Evolutionary conservation across 1,139 yeast species (phyloP).

Genomic region (Protomyces pachydermus): DNA sequence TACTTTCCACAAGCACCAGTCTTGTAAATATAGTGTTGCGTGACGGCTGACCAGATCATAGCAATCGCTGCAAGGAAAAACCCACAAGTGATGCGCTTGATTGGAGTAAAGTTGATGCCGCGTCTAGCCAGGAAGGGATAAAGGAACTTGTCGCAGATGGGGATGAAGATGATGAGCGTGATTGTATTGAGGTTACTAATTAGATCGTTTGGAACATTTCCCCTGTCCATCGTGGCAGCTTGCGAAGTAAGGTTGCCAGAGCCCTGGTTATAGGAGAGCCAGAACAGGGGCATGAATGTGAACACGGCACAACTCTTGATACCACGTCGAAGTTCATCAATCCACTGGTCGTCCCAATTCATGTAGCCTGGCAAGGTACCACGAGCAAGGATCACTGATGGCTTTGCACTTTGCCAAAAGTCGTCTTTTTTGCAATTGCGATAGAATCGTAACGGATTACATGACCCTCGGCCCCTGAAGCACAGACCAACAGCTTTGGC

Average conservation of each 20-base stretch:
- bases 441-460: conserved; percentile 48
- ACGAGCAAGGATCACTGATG: conserved; percentile 20
- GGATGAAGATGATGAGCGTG: conserved; percentile 58
- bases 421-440: conserved; percentile 53
- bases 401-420: conserved; percentile 46
- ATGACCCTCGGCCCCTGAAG: conserved; percentile 38
- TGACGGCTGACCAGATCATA: conserved; percentile 74
- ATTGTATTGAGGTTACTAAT: conserved; percentile 61
- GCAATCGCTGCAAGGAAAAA: conserved; percentile 66
- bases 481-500: conserved; percentile 39
- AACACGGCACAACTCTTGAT: conserved; percentile 61
- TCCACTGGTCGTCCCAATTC: conserved; percentile 55
- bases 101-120: conserved; percentile 47
- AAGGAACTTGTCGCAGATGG: conserved; percentile 50
- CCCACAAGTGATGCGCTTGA: conserved; percentile 69
- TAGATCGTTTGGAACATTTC: conserved; percentile 62
- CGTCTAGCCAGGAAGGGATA: conserved; percentile 55
- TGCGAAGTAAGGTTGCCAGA: conserved; percentile 58
- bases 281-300: conserved; percentile 57
- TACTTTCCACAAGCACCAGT: conserved; percentile 71
- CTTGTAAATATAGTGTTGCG: conserved; percentile 60
- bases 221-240: conserved; percentile 60
- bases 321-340: conserved; percentile 58
- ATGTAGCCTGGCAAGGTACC: background rate
- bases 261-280: conserved; percentile 68